A percentile compares a stretch with the other conserved stretches of the same genome.
Evolutionary conservation across 345 rosid genomes (phyloP).

Genomic region (Crucihimalaya himalaica): DNA sequence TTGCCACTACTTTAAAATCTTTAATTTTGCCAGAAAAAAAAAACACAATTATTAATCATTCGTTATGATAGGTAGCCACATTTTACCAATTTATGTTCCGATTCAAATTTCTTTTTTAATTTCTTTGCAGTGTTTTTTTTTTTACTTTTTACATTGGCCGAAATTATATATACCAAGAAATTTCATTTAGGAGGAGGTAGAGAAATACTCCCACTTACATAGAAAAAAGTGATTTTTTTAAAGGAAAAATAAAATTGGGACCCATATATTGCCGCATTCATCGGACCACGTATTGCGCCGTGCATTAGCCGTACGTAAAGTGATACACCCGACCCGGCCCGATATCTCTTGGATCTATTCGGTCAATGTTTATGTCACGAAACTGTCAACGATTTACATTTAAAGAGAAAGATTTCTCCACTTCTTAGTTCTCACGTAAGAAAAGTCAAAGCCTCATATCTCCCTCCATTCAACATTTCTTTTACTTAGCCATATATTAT

Average conservation of each 20-base stretch:
- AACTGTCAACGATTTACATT: constrained; percentile 33
- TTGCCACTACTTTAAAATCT: not conserved
- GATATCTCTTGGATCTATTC: not conserved
- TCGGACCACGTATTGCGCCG: constrained; percentile 56
- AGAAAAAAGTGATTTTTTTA: constrained; percentile 18
- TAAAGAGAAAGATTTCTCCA: not conserved
- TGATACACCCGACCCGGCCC: constrained; percentile 18
- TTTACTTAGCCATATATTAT: not conserved
- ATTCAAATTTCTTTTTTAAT: not conserved
- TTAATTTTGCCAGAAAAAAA: not conserved
- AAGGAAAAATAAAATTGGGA: not conserved
- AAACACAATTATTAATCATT: not conserved
- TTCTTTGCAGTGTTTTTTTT: not conserved
- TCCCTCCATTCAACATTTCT: constrained; percentile 24
- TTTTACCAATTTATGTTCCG: not conserved
- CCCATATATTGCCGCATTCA: constrained; percentile 48
- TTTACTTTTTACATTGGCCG: constrained; percentile 11
- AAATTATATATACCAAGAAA: constrained; percentile 20
- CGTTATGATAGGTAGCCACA: not conserved
- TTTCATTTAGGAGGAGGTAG: not conserved
- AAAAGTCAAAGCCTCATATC: constrained; percentile 34
- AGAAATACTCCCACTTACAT: constrained; percentile 9
- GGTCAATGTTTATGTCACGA: constrained; percentile 32
- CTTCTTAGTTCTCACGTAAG: constrained; percentile 31
- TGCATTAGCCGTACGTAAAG: constrained; percentile 54